Evolutionary conservation across 345 rosid genomes (phyloP).

Genomic region (Populus nigra): DNA sequence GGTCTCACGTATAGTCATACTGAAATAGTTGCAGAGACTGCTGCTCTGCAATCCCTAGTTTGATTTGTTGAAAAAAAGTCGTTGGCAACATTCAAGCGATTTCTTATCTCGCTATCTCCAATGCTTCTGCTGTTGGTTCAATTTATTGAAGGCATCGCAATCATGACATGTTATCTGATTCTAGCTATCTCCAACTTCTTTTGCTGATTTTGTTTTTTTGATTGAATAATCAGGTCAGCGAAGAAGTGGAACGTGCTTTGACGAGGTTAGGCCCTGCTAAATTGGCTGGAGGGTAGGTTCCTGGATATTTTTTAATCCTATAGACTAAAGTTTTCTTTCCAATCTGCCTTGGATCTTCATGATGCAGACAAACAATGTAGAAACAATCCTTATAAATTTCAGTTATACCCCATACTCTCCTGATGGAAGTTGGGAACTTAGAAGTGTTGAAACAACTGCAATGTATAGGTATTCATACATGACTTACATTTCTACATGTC

Average conservation of each 20-base stretch:
- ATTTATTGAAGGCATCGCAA: background rate
- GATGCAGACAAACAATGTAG: background rate
- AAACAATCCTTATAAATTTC: background rate
- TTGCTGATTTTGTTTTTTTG: constrained; percentile 8
- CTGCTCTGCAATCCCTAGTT: background rate
- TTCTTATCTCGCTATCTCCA: background rate
- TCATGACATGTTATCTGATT: background rate
- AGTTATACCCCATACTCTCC: background rate
- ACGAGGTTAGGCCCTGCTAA: constrained; percentile 58
- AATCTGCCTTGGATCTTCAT: background rate
- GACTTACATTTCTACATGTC: constrained; percentile 9
- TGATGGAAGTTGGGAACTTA: background rate
- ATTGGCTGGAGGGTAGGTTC: constrained; percentile 51
- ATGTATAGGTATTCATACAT: background rate
- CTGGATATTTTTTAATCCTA: constrained; percentile 8
- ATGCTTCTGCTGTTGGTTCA: background rate
- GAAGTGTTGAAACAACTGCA: background rate
- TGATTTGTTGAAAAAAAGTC: background rate
- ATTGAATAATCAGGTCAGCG: constrained; percentile 64
- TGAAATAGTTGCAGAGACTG: background rate
- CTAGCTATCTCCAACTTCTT: no score
- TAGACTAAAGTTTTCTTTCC: background rate
- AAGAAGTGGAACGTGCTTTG: constrained; percentile 89
- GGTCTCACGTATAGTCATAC: background rate
- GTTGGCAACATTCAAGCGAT: background rate